Percentiles rank a stretch among this genome's conserved stretches.
Conservation (phyloP, 192 early-diverging fungal species). For the Backusella luteola region DNA sequence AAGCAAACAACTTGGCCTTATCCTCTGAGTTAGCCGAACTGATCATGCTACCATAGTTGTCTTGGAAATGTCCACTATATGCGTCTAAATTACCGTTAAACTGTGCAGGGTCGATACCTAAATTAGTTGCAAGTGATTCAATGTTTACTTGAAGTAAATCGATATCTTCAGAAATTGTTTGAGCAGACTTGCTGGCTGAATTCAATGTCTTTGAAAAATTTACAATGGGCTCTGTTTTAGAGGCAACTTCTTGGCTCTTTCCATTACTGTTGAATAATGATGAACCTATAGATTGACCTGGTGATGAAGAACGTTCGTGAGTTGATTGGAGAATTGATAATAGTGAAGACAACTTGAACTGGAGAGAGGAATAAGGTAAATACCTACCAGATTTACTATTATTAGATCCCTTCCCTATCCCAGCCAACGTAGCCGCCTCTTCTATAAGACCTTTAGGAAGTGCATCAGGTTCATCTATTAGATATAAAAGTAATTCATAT, state of each 20-base stretch:
- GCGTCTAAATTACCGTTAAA: conserved; percentile 19
- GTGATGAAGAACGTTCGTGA: background rate
- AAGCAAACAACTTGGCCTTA: background rate
- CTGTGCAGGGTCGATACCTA: conserved; percentile 21
- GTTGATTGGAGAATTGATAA: background rate
- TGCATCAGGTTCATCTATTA: conserved; percentile 5
- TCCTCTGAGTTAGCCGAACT: background rate
- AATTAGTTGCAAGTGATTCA: conserved; percentile 18
- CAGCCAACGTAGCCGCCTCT: conserved; percentile 14
- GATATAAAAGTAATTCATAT: background rate
- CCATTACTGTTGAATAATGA: background rate
- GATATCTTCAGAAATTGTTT: conserved; percentile 29
- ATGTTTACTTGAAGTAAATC: conserved; percentile 23
- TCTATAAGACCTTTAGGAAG: conserved; percentile 14
- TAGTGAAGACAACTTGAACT: background rate
- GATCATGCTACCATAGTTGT: conserved; percentile 13
- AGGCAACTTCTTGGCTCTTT: background rate
- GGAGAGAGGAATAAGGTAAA: background rate
- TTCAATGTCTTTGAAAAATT: conserved; percentile 17
- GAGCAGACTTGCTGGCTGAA: conserved; percentile 24
- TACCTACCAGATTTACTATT: background rate
- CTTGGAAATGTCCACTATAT: background rate
- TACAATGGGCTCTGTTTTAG: background rate
- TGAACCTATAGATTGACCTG: background rate
- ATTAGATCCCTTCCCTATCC: conserved; percentile 1